Evolutionary conservation across 2,329 filamentous ascomycete species (phyloP).

Genomic region (Aureobasidium sp.): DNA sequence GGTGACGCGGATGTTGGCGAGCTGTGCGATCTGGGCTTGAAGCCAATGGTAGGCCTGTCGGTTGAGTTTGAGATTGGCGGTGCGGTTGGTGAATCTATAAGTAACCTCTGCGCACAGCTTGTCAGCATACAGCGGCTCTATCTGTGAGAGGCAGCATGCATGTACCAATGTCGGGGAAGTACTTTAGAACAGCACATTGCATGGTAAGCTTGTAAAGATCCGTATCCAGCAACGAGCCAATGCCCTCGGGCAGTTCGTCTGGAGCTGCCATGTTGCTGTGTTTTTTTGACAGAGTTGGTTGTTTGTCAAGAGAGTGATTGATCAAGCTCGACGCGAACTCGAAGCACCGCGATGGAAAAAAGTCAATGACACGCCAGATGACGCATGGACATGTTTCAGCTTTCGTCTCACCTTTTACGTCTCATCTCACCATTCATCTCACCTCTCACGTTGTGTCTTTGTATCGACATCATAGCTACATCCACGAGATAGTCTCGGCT

Average conservation of each 20-base stretch:
- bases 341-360: constrained; percentile 4
- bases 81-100: constrained; percentile 92
- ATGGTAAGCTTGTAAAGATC: constrained; percentile 96
- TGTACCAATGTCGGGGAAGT: constrained; percentile 60
- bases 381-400: constrained; percentile 3
- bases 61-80: constrained; percentile 83
- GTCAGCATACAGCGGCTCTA: constrained; percentile 7
- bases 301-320: not conserved
- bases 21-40: constrained; percentile 69
- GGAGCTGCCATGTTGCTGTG: constrained; percentile 4
- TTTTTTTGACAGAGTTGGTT: not conserved
- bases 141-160: not conserved
- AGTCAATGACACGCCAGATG: not conserved
- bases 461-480: no score
- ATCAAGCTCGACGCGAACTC: not conserved
- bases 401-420: not conserved
- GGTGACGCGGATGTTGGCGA: constrained; percentile 71
- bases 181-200: constrained; percentile 93
- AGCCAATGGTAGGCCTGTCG: constrained; percentile 80
- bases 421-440: not conserved
- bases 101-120: constrained; percentile 53
- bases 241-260: constrained; percentile 27
- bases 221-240: constrained; percentile 41
- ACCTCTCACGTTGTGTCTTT: not conserved
- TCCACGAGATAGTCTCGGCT: no score